These are phyloP conservation scores for Penicillium sp. DNA, from an alignment of 2,329 filamentous ascomycete genomes.

Conservation along the genomic window DNA sequence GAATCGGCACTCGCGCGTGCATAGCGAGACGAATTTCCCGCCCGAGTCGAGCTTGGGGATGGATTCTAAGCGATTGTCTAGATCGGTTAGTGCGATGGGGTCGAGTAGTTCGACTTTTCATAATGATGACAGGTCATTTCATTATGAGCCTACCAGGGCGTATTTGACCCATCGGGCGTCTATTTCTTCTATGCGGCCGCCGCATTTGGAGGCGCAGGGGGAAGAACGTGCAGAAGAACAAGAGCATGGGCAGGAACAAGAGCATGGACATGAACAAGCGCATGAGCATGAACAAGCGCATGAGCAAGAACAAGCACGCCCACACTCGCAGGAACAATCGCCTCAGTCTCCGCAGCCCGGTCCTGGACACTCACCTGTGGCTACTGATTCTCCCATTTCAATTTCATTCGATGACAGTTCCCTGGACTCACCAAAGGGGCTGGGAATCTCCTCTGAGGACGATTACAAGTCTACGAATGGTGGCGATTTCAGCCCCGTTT, in stretches of 20 bases:
- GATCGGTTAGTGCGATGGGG: constrained; percentile 65
- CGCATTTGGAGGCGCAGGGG: constrained; percentile 4
- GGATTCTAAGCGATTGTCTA: constrained; percentile 53
- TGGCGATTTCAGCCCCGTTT: constrained; percentile 41
- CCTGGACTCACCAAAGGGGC: constrained; percentile 27
- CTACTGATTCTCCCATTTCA: constrained; percentile 9
- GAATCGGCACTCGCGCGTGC: constrained; percentile 62
- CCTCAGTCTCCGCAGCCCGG: constrained; percentile 3
- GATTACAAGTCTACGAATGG: constrained; percentile 34
- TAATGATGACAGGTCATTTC: constrained; percentile 39
- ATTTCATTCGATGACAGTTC: constrained; percentile 20
- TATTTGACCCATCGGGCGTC: constrained; percentile 40
- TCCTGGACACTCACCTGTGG: constrained; percentile 8
- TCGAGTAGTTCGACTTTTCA: constrained; percentile 38
- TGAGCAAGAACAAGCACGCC: neutral
- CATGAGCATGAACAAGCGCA: constrained; percentile 3
- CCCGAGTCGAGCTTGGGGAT: constrained; percentile 36
- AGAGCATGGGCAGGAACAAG: neutral
- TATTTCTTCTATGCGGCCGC: constrained; percentile 45
- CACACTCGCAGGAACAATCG: constrained; percentile 5
- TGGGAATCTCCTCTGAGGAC: constrained; percentile 34
- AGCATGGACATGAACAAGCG: neutral
- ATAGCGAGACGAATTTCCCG: constrained; percentile 64
- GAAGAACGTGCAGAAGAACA: too few species aligned
- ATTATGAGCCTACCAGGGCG: constrained; percentile 34